Conservation (phyloP, 345 rosid genomes). For the Carallia brachiata region DNA sequence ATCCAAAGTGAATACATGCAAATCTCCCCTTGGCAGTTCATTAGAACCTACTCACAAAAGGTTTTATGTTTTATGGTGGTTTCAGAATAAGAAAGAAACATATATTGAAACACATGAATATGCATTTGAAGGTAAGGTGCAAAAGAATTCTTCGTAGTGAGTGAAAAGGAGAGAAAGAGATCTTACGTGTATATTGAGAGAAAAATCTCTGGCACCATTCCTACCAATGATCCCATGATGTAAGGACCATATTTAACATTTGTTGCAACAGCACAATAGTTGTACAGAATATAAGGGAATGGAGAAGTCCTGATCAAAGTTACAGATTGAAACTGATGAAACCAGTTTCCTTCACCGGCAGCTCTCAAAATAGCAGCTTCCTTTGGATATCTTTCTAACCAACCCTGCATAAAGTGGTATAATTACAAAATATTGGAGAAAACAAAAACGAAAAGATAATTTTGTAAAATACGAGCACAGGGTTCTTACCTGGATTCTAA, state of each 20-base stretch:
- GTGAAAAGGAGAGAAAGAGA: neutral
- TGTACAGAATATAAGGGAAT: conserved; percentile 87
- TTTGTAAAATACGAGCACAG: conserved; percentile 8
- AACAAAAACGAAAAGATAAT: neutral
- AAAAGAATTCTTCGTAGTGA: neutral
- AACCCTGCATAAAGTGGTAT: conserved; percentile 47
- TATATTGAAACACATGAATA: too few species aligned
- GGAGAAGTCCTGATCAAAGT: conserved; percentile 92
- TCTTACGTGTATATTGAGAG: conserved; percentile 90
- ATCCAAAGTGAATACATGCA: neutral
- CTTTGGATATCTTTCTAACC: conserved; percentile 88
- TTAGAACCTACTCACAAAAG: too few species aligned
- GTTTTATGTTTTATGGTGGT: too few species aligned
- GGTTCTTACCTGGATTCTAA: conserved; percentile 66
- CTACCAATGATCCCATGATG: conserved; percentile 78
- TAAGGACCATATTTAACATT: conserved; percentile 81
- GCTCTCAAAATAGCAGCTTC: conserved; percentile 85
- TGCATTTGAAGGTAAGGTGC: neutral
- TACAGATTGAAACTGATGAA: conserved; percentile 90
- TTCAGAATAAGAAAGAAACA: too few species aligned
- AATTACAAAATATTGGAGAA: conserved; percentile 1
- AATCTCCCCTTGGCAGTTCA: too few species aligned
- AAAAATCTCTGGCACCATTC: conserved; percentile 86
- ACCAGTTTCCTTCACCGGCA: conserved; percentile 92
- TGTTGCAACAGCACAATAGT: conserved; percentile 92